Evolutionary conservation across 2,329 filamentous ascomycete genomes (phyloP).

Genomic region (Fusarium sulawesiense): DNA sequence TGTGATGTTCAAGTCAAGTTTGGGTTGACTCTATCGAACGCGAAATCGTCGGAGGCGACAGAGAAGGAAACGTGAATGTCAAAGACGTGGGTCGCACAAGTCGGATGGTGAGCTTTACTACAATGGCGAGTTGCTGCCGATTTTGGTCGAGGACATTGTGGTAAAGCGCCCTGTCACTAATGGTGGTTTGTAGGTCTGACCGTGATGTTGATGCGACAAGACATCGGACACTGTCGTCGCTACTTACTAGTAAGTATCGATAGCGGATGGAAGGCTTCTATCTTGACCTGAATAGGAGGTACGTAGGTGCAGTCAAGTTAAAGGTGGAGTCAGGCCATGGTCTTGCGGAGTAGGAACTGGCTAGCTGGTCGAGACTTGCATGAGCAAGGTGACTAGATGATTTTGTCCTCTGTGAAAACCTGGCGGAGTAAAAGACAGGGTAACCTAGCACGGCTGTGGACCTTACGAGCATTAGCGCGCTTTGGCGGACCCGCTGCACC

Average conservation of each 20-base stretch:
- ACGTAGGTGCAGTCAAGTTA: neutral
- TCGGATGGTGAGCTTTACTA: constrained; percentile 13
- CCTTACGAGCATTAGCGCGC: constrained; percentile 16
- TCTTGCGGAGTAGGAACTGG: neutral
- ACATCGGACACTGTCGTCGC: neutral
- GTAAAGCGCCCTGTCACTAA: constrained; percentile 35
- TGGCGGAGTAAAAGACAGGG: neutral
- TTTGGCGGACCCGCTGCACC: neutral
- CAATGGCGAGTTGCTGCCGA: constrained; percentile 13
- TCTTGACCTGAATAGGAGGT: constrained; percentile 16
- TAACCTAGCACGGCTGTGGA: neutral
- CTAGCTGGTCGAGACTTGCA: neutral
- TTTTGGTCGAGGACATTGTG: constrained; percentile 39
- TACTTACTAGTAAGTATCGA: neutral
- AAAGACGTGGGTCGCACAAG: neutral
- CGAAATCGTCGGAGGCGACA: constrained; percentile 1
- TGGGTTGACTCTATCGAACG: constrained; percentile 1
- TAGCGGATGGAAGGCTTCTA: neutral
- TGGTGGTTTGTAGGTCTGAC: constrained; percentile 25
- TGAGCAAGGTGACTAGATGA: neutral
- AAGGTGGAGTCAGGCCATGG: neutral
- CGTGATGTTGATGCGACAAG: constrained; percentile 28
- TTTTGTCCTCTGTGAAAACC: neutral
- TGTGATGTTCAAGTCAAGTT: neutral
- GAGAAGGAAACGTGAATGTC: neutral